phyloP scores from a whole-genome alignment of 805 yeast genomes.

The Vanderwaltozyma tropicalis region DNA sequence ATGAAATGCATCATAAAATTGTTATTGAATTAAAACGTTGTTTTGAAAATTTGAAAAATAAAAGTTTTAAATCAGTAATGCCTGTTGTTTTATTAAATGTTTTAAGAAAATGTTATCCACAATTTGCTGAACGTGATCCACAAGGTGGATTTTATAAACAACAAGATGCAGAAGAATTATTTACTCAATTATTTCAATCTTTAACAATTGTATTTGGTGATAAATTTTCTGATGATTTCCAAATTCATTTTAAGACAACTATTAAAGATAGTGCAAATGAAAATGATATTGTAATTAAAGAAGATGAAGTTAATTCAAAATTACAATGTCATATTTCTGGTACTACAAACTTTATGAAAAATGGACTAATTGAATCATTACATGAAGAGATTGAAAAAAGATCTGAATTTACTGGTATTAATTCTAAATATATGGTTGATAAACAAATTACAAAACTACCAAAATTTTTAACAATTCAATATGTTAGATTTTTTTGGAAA shows the following conservation, averaged over 20 bases:
- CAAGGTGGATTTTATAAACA: constrained; percentile 69
- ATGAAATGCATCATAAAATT: constrained; percentile 29
- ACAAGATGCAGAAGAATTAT: constrained; percentile 97
- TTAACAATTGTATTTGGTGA: constrained; percentile 39
- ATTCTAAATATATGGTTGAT: constrained; percentile 58
- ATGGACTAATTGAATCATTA: constrained; percentile 68
- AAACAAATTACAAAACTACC: constrained; percentile 68
- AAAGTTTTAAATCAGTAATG: constrained; percentile 39
- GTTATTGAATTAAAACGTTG: constrained; percentile 41
- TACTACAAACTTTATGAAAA: constrained; percentile 76
- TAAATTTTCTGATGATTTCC: constrained; percentile 45
- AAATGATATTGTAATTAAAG: constrained; percentile 39
- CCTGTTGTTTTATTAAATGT: constrained; percentile 61
- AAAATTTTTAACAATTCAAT: constrained; percentile 78
- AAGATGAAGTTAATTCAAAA: constrained; percentile 51
- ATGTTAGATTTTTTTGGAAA: constrained; percentile 93
- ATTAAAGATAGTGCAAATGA: constrained; percentile 51
- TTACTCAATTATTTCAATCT: constrained; percentile 59
- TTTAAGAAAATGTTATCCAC: constrained; percentile 67
- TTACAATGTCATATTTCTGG: constrained; percentile 83
- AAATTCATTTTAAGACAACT: constrained; percentile 50
- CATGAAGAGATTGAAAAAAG: constrained; percentile 69
- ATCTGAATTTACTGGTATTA: constrained; percentile 55
- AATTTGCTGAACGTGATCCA: constrained; percentile 70
- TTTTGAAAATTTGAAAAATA: constrained; percentile 33